These are phyloP conservation scores for Mortierella sp. DNA, from an alignment of 371 early-diverging fungal genomes.

Conservation along the genomic window DNA sequence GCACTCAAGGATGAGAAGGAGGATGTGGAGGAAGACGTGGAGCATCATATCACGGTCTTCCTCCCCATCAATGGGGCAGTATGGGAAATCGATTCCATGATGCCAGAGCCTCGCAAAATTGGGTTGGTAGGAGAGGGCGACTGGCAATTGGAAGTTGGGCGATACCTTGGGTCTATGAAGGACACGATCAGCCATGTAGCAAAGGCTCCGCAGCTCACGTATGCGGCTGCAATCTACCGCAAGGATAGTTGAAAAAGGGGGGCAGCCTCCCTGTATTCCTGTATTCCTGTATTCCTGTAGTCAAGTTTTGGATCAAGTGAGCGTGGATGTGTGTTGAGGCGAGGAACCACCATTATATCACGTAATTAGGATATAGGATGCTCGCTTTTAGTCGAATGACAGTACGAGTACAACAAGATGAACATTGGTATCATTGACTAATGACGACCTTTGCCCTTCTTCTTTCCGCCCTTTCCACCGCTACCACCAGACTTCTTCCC, in stretches of 20 bases:
- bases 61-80: background rate
- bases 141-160: background rate
- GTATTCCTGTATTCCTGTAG: too few species aligned
- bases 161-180: background rate
- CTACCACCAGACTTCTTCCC: constrained; percentile 41
- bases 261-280: too few species aligned
- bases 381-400: too few species aligned
- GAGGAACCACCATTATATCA: too few species aligned
- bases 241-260: too few species aligned
- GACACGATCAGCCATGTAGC: background rate
- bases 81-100: background rate
- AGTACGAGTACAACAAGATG: background rate
- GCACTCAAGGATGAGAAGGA: background rate
- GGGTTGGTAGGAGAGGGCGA: background rate
- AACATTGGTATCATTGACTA: background rate
- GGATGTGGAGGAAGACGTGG: background rate
- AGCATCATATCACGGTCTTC: background rate
- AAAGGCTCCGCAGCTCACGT: too few species aligned
- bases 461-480: constrained; percentile 24
- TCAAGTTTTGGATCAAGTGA: too few species aligned
- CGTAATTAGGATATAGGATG: too few species aligned
- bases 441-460: constrained; percentile 45
- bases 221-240: too few species aligned
- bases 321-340: too few species aligned
- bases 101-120: background rate